These are phyloP conservation scores for Fusarium austroafricanum DNA, from an alignment of 2,329 filamentous ascomycete species.

Conservation along the genomic window DNA sequence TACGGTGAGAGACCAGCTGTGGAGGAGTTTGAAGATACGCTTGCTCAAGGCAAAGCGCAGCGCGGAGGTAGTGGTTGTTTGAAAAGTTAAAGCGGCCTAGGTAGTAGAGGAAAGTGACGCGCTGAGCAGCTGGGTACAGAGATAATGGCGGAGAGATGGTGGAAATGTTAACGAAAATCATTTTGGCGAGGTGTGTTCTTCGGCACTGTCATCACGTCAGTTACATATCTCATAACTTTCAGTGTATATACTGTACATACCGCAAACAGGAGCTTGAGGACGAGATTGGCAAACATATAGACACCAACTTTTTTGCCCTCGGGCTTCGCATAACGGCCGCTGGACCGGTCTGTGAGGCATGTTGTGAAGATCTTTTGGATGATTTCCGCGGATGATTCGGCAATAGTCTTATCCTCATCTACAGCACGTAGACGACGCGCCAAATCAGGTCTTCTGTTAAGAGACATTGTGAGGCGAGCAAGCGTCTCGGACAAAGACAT, in stretches of 20 bases:
- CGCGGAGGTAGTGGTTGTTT: conserved; percentile 83
- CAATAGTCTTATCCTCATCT: conserved; percentile 78
- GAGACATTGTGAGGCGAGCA: conserved; percentile 82
- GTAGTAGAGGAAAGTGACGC: conserved; percentile 94
- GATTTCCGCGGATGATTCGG: conserved; percentile 88
- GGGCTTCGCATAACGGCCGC: conserved; percentile 73
- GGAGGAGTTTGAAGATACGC: conserved; percentile 78
- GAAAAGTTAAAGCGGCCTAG: conserved; percentile 90
- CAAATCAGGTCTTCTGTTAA: conserved; percentile 84
- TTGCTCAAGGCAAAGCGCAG: conserved; percentile 78
- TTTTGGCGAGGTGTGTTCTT: conserved; percentile 84
- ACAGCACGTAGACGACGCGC: conserved; percentile 72
- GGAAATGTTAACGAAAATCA: conserved; percentile 89
- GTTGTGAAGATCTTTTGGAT: conserved; percentile 92
- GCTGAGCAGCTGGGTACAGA: conserved; percentile 85
- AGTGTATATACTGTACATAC: conserved; percentile 55
- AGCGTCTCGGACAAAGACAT: conserved; percentile 84
- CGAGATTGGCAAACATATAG: conserved; percentile 92
- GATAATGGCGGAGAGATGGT: conserved; percentile 83
- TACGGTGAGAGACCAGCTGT: conserved; percentile 76
- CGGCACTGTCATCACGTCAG: conserved; percentile 66
- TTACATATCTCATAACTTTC: background rate
- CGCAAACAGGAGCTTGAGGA: conserved; percentile 87
- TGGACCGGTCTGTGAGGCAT: conserved; percentile 83
- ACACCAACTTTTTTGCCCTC: conserved; percentile 89